phyloP scores from a whole-genome alignment of 768 basidiomycete genomes.

The Coprinopsis marcescibilis region DNA sequence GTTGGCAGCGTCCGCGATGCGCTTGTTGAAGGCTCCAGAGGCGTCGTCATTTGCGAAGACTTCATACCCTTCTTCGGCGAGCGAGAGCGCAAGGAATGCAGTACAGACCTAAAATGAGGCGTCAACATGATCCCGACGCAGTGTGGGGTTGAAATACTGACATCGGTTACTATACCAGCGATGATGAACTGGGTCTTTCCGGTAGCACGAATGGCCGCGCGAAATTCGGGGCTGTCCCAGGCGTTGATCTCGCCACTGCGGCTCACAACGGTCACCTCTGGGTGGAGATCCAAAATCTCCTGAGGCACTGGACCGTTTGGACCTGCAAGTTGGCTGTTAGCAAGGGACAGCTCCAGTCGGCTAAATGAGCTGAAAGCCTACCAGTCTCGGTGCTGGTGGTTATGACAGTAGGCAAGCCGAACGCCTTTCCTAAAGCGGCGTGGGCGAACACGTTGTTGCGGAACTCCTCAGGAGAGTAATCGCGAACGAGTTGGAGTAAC shows the following conservation, averaged over 20 bases:
- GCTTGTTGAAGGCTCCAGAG: constrained; percentile 34
- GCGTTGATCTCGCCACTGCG: constrained; percentile 46
- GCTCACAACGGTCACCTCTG: constrained; percentile 38
- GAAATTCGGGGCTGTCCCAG: constrained; percentile 47
- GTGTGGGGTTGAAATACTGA: constrained; percentile 16
- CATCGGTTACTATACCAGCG: constrained; percentile 46
- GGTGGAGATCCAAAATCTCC: constrained; percentile 41
- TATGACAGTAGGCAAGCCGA: constrained; percentile 39
- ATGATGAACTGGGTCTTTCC: constrained; percentile 46
- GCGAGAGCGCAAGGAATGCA: constrained; percentile 41
- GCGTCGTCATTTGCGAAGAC: constrained; percentile 45
- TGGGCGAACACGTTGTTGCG: constrained; percentile 43
- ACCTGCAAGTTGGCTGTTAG: constrained; percentile 22
- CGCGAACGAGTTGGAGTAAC: constrained; percentile 40
- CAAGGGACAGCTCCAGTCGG: neutral
- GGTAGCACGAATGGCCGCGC: constrained; percentile 38
- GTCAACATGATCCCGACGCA: neutral
- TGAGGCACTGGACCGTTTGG: constrained; percentile 43
- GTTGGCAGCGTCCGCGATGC: constrained; percentile 40
- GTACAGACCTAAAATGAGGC: constrained; percentile 39
- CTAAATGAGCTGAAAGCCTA: constrained; percentile 13
- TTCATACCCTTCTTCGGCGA: constrained; percentile 38
- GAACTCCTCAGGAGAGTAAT: constrained; percentile 31
- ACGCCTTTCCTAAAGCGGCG: constrained; percentile 38
- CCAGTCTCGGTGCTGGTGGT: constrained; percentile 42